These are phyloP conservation scores for Vararia minispora DNA, from an alignment of 768 basidiomycete species.

Conservation along the genomic window DNA sequence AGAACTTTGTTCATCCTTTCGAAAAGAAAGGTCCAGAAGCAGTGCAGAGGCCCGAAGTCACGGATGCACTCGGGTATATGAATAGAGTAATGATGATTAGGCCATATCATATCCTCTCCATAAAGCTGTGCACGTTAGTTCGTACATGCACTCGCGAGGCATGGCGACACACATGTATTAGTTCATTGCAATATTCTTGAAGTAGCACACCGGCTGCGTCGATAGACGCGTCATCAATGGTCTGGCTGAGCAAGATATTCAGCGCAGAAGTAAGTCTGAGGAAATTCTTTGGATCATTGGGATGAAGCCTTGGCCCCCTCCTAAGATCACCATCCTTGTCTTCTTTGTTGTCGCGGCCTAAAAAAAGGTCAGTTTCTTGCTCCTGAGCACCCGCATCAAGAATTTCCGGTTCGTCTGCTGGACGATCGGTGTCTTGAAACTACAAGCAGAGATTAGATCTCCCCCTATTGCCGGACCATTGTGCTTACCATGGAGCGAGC, in stretches of 20 bases:
- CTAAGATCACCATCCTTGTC: not conserved
- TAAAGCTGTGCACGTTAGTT: conserved; percentile 23
- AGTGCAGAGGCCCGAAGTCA: conserved; percentile 25
- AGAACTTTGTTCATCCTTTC: conserved; percentile 26
- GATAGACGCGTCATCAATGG: conserved; percentile 7
- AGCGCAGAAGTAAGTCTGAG: conserved; percentile 14
- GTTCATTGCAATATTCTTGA: conserved; percentile 15
- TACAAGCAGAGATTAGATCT: too few relatives aligned
- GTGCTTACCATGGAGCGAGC: too few relatives aligned
- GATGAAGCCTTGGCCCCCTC: conserved; percentile 5
- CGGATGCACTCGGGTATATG: conserved; percentile 19
- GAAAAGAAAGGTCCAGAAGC: conserved; percentile 28
- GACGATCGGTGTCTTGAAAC: too few relatives aligned
- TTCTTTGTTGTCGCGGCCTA: too few relatives aligned
- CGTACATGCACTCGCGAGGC: too few relatives aligned
- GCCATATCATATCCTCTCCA: conserved; percentile 20
- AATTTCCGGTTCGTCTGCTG: too few relatives aligned
- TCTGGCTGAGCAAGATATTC: conserved; percentile 6
- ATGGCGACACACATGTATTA: conserved; percentile 13
- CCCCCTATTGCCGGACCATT: not conserved
- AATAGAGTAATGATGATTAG: conserved; percentile 27
- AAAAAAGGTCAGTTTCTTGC: too few relatives aligned
- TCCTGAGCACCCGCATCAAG: too few relatives aligned
- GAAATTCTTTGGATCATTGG: conserved; percentile 15
- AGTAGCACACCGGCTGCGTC: conserved; percentile 12